A percentile compares a stretch with the other conserved stretches of the same genome.
These are phyloP conservation scores for Ganoderma lingzhi DNA, from an alignment of 1,284 basidiomycete genomes.

Conservation along the genomic window DNA sequence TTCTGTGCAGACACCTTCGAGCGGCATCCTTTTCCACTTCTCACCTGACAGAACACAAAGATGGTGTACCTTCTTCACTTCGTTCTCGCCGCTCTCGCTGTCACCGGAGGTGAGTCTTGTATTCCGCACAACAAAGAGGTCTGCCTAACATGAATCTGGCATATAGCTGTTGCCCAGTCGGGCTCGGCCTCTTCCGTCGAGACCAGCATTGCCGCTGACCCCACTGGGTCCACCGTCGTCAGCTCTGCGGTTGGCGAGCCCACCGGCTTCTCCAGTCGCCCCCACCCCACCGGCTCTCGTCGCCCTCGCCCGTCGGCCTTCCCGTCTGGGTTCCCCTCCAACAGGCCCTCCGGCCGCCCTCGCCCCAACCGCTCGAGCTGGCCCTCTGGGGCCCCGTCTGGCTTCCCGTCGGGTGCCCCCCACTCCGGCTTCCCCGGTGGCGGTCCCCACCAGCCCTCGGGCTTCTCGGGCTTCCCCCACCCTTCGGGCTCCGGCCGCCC, in stretches of 20 bases:
- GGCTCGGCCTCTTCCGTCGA: background rate
- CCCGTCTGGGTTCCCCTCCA: background rate
- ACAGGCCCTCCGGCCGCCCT: background rate
- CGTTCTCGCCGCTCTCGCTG: background rate
- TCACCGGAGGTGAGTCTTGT: background rate
- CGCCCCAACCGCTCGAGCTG: too few relatives aligned
- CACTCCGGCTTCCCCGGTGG: background rate
- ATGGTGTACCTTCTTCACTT: background rate
- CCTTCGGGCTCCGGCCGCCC: background rate
- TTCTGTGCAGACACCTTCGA: background rate
- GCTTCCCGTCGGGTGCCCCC: background rate
- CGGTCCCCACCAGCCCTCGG: background rate
- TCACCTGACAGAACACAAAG: background rate
- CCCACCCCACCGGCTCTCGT: background rate
- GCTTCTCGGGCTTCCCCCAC: background rate
- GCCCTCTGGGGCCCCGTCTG: background rate
- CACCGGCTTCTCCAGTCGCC: too few relatives aligned
- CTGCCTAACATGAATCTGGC: background rate
- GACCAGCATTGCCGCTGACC: background rate
- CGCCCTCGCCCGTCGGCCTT: background rate
- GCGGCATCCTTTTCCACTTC: background rate
- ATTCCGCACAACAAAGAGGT: background rate
- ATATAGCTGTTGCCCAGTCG: background rate
- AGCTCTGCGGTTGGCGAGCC: background rate
- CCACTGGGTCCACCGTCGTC: background rate